These are phyloP conservation scores for Nymphaea thermarum DNA, from an alignment of 164 flowering plant species.

Conservation along the genomic window DNA sequence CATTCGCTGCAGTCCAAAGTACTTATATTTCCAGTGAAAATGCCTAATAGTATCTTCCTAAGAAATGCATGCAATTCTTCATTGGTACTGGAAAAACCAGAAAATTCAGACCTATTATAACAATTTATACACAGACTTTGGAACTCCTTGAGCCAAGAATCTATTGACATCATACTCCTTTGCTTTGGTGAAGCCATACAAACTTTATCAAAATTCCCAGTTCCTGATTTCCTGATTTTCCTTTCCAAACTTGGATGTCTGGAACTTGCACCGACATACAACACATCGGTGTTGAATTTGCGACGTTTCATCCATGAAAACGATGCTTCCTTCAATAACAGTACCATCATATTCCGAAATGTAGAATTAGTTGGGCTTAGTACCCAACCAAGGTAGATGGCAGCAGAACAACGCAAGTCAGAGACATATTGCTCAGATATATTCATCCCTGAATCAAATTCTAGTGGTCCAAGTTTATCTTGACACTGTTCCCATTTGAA, in stretches of 20 bases:
- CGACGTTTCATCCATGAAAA: conserved; percentile 24
- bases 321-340: conserved; percentile 27
- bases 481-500: conserved; percentile 20
- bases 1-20: conserved; percentile 27
- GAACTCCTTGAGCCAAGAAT: conserved; percentile 38
- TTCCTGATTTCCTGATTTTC: conserved; percentile 30
- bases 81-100: conserved; percentile 8
- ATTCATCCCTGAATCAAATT: conserved; percentile 4
- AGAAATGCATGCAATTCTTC: conserved; percentile 12
- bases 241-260: conserved; percentile 13
- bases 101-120: conserved; percentile 5
- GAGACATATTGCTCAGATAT: conserved; percentile 9
- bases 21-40: conserved; percentile 30
- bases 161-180: conserved; percentile 13
- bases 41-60: conserved; percentile 43
- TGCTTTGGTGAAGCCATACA: conserved; percentile 5
- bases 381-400: conserved; percentile 61
- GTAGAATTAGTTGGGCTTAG: conserved; percentile 35
- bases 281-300: not conserved
- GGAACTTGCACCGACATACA: conserved; percentile 9
- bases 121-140: conserved; percentile 14
- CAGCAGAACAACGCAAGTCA: conserved; percentile 21
- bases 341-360: conserved; percentile 23
- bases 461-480: conserved; percentile 9
- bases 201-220: conserved; percentile 7